Evolutionary conservation across 495 filamentous ascomycete genomes (phyloP).

Genomic region (Hyaloscypha hepaticicola): DNA sequence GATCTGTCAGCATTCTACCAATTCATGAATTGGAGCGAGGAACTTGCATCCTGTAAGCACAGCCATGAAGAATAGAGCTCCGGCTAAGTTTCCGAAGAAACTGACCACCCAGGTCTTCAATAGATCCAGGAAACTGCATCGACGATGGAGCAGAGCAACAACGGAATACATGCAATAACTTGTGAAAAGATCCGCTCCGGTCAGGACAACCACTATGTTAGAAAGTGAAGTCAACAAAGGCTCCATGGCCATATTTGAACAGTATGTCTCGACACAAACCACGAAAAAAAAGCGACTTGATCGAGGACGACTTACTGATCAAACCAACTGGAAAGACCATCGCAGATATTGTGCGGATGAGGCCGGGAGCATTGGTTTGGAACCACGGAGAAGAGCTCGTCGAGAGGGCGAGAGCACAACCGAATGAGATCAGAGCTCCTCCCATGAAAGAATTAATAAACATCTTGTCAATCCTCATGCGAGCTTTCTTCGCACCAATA

Average conservation of each 20-base stretch:
- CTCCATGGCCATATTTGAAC: neutral
- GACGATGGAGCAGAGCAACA: slow-evolving; percentile 52
- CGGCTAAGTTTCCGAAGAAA: slow-evolving; percentile 60
- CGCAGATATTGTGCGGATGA: slow-evolving; percentile 55
- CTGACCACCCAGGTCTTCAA: slow-evolving; percentile 55
- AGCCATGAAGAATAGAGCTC: slow-evolving; percentile 56
- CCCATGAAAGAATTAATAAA: slow-evolving; percentile 55
- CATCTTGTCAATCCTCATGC: slow-evolving; percentile 53
- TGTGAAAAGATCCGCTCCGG: slow-evolving; percentile 59
- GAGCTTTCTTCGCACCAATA: slow-evolving; percentile 48
- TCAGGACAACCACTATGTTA: slow-evolving; percentile 40
- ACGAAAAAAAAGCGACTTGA: neutral
- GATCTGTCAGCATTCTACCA: neutral
- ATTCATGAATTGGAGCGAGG: slow-evolving; percentile 1
- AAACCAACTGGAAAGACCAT: slow-evolving; percentile 60
- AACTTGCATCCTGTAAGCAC: slow-evolving; percentile 58
- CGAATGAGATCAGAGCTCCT: slow-evolving; percentile 53
- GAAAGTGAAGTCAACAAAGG: neutral
- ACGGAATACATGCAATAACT: slow-evolving; percentile 60
- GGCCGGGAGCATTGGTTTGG: slow-evolving; percentile 56
- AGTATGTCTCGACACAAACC: neutral
- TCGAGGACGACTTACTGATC: slow-evolving; percentile 30
- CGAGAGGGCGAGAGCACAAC: slow-evolving; percentile 50
- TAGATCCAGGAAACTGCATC: slow-evolving; percentile 49
- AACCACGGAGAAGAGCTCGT: slow-evolving; percentile 59